A percentile compares a stretch with the other conserved stretches of the same genome.
Evolutionary conservation across 78 protist genomes (phyloP).

Genomic region (Trichosphaerium sp.): DNA sequence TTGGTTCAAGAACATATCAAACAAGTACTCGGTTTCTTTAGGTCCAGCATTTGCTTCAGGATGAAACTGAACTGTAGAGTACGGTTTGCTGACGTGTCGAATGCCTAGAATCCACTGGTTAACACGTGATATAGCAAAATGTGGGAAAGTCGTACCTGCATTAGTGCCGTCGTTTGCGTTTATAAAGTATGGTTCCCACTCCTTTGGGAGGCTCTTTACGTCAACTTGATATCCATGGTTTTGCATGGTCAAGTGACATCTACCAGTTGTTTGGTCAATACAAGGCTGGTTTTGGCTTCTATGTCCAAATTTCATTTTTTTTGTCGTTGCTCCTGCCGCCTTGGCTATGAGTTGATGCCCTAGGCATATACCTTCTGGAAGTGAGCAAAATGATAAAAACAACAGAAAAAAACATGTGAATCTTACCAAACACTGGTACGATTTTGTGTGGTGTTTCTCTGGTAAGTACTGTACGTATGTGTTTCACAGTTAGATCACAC

Average conservation of each 20-base stretch:
- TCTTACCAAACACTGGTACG: background rate
- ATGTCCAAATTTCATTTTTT: constrained; percentile 66
- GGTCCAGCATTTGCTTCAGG: constrained; percentile 71
- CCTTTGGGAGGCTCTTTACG: constrained; percentile 26
- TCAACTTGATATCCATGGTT: constrained; percentile 70
- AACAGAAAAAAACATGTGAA: constrained; percentile 40
- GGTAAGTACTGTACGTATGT: constrained; percentile 1
- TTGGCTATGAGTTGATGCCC: constrained; percentile 51
- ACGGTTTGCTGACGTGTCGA: constrained; percentile 33
- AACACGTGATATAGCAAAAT: constrained; percentile 62
- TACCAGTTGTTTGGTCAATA: constrained; percentile 8
- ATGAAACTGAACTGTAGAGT: constrained; percentile 66
- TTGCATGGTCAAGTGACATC: constrained; percentile 63
- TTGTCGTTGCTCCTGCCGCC: constrained; percentile 42
- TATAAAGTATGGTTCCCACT: constrained; percentile 43
- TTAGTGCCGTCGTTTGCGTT: constrained; percentile 60
- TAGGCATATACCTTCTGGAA: constrained; percentile 62
- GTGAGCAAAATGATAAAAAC: too few species aligned
- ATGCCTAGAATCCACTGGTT: constrained; percentile 75
- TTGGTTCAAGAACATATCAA: constrained; percentile 22
- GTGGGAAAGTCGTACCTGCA: too few species aligned
- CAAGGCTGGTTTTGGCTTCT: constrained; percentile 71
- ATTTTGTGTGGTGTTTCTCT: background rate
- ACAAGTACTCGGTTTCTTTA: constrained; percentile 53
- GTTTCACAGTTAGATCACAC: constrained; percentile 9